phyloP scores from a whole-genome alignment of 257 asterid genomes.

The Solanum rostratum region DNA sequence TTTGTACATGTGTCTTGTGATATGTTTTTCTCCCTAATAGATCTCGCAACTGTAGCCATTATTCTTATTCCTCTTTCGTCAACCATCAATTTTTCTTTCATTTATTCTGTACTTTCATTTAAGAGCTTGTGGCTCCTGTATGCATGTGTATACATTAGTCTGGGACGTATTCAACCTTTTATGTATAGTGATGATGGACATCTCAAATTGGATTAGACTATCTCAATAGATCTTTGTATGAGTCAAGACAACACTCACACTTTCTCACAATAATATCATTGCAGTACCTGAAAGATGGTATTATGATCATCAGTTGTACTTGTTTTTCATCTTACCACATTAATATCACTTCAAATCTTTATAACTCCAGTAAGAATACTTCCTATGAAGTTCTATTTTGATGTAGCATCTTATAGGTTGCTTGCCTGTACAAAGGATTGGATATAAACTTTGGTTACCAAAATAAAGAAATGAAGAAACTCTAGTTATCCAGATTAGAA shows the following conservation, averaged over 20 bases:
- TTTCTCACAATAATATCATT: background rate
- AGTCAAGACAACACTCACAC: background rate
- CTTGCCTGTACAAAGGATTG: background rate
- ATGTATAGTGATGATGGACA: background rate
- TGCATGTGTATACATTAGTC: background rate
- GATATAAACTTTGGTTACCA: background rate
- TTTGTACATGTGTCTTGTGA: background rate
- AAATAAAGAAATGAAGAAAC: background rate
- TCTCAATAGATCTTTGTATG: background rate
- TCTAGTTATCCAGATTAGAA: background rate
- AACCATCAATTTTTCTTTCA: background rate
- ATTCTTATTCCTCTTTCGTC: background rate
- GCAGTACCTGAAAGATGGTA: background rate
- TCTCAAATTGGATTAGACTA: background rate
- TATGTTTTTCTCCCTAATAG: background rate
- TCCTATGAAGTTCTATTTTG: background rate
- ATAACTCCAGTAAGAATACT: background rate
- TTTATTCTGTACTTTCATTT: background rate
- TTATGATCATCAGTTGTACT: background rate
- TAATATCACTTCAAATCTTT: background rate
- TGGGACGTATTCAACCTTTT: background rate
- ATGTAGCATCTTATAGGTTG: background rate
- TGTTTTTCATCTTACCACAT: background rate
- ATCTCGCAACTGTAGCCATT: background rate
- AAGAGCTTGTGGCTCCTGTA: background rate